Percentiles rank a stretch among this genome's conserved stretches.
These are phyloP conservation scores for Boechera stricta DNA, from an alignment of 345 rosid species.

Conservation along the genomic window DNA sequence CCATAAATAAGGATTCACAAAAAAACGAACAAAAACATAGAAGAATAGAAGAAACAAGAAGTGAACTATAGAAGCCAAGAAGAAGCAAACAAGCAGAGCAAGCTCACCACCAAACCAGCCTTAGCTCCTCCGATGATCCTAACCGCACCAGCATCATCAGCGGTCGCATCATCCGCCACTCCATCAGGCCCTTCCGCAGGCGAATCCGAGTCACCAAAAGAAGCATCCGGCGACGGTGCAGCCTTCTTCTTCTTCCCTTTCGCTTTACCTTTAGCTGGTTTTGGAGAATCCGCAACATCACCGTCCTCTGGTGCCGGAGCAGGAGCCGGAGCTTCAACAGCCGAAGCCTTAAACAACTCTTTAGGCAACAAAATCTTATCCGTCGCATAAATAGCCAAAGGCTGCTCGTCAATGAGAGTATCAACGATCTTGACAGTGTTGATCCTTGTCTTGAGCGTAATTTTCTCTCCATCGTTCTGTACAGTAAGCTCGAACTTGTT, in stretches of 20 bases:
- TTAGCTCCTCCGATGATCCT: constrained; percentile 46
- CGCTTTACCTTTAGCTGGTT: constrained; percentile 51
- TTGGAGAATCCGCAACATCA: constrained; percentile 68
- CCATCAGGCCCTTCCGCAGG: constrained; percentile 75
- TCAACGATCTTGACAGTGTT: constrained; percentile 69
- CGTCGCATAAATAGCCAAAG: constrained; percentile 68
- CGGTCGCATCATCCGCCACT: constrained; percentile 57
- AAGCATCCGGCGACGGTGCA: constrained; percentile 40
- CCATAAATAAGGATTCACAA: constrained; percentile 23
- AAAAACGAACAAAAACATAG: background rate
- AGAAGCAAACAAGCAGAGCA: constrained; percentile 47
- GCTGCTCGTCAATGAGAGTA: constrained; percentile 80
- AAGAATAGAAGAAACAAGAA: background rate
- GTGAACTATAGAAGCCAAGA: constrained; percentile 42
- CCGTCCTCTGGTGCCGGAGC: constrained; percentile 60
- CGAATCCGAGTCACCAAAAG: constrained; percentile 57
- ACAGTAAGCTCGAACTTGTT: constrained; percentile 78
- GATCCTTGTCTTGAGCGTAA: constrained; percentile 75
- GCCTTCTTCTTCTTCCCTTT: constrained; percentile 46
- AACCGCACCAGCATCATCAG: constrained; percentile 61
- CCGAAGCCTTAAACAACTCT: constrained; percentile 77
- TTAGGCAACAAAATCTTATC: constrained; percentile 78
- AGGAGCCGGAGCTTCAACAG: constrained; percentile 71
- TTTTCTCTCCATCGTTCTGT: constrained; percentile 78
- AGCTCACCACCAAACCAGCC: constrained; percentile 51